Percentiles rank a stretch among this genome's conserved stretches.
These are phyloP conservation scores for Trichoderma endophyticum DNA, from an alignment of 2,329 filamentous ascomycete species.

Conservation along the genomic window DNA sequence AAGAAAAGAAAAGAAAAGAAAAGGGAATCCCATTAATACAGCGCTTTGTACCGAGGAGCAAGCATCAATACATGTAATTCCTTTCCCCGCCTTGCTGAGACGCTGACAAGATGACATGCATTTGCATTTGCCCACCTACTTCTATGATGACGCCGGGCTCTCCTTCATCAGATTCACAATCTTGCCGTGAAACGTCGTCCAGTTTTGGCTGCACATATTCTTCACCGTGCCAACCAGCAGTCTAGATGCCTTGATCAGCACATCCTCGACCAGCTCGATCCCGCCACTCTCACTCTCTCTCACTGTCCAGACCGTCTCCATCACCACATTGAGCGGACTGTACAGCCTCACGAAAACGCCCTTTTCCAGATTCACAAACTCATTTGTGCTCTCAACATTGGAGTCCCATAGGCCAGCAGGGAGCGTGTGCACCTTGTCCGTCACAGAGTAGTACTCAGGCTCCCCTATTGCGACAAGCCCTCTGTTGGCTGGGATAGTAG, in stretches of 20 bases:
- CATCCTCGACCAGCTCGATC: constrained; percentile 48
- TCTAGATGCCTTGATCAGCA: constrained; percentile 49
- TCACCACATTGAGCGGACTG: constrained; percentile 48
- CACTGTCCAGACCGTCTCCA: constrained; percentile 53
- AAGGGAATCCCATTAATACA: not conserved
- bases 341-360: constrained; percentile 52
- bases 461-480: constrained; percentile 26
- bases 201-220: constrained; percentile 49
- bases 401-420: constrained; percentile 55
- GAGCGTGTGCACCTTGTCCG: constrained; percentile 49
- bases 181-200: constrained; percentile 48
- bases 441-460: constrained; percentile 46
- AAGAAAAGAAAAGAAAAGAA: not conserved
- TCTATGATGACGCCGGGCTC: not conserved
- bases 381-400: constrained; percentile 51
- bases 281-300: constrained; percentile 31
- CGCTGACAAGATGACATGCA: not conserved
- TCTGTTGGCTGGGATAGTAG: constrained; percentile 31
- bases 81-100: not conserved
- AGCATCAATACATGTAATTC: not conserved
- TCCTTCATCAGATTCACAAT: constrained; percentile 14
- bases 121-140: not conserved
- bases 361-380: constrained; percentile 48
- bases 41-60: not conserved
- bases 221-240: constrained; percentile 49